A percentile compares a stretch with the other conserved stretches of the same genome.
These are phyloP conservation scores for Coemansia sp. DNA, from an alignment of 192 early-diverging fungal species.

Conservation along the genomic window DNA sequence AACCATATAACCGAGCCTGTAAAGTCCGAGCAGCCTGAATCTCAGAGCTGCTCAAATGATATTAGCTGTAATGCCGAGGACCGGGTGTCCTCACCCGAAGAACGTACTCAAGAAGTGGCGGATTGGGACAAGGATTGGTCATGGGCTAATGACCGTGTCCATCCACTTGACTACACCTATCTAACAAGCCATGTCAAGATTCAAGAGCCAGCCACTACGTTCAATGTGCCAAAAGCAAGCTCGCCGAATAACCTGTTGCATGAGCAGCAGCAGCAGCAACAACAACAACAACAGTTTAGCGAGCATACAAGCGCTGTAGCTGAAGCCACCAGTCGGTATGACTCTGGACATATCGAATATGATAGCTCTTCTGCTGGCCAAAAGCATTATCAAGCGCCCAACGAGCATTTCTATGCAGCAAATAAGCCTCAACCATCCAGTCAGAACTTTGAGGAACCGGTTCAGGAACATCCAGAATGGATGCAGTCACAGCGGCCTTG, in stretches of 20 bases:
- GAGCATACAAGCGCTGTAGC: too few relatives aligned
- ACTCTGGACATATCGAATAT: too few relatives aligned
- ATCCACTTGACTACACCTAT: conserved; percentile 50
- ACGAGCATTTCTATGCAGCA: too few relatives aligned
- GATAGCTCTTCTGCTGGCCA: too few relatives aligned
- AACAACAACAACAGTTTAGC: background rate
- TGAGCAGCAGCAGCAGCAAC: background rate
- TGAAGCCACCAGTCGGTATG: too few relatives aligned
- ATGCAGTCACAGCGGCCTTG: conserved; percentile 56
- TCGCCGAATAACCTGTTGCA: background rate
- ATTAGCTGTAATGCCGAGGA: background rate
- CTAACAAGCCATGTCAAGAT: conserved; percentile 20
- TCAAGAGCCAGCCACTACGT: background rate
- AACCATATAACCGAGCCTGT: conserved; percentile 30
- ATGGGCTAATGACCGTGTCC: conserved; percentile 50
- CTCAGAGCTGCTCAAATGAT: background rate
- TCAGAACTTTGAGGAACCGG: background rate
- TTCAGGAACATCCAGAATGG: conserved; percentile 20
- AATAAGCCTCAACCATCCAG: too few relatives aligned
- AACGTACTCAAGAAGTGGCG: conserved; percentile 26
- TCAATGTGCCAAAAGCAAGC: too few relatives aligned
- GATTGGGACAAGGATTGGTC: conserved; percentile 58
- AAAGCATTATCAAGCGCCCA: too few relatives aligned
- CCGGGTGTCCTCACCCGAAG: background rate
- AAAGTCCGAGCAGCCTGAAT: background rate